These are phyloP conservation scores for Nakazawaea molendinolei DNA, from an alignment of 805 yeast genomes.

Conservation along the genomic window DNA sequence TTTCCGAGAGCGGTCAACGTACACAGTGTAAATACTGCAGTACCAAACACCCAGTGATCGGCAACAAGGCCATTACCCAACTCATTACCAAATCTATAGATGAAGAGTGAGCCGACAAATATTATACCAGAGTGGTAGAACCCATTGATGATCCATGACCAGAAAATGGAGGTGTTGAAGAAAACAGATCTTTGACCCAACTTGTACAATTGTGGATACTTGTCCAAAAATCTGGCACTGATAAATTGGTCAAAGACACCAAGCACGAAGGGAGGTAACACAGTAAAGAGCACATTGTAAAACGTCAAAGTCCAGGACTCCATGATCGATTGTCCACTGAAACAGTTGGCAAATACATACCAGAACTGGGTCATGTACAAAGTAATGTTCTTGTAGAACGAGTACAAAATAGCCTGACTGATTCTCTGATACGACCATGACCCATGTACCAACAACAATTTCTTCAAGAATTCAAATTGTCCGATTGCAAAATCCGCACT, in stretches of 20 bases:
- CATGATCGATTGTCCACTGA: constrained; percentile 90
- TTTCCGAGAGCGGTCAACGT: constrained; percentile 87
- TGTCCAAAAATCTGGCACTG: constrained; percentile 78
- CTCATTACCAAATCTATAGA: constrained; percentile 63
- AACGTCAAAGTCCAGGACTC: constrained; percentile 98
- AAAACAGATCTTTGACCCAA: constrained; percentile 85
- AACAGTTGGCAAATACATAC: constrained; percentile 90
- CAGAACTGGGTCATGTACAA: constrained; percentile 97
- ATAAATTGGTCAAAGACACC: constrained; percentile 98
- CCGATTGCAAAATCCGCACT: constrained; percentile 97
- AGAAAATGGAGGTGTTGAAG: constrained; percentile 84
- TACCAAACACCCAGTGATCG: constrained; percentile 95
- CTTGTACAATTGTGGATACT: constrained; percentile 89
- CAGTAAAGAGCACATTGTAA: constrained; percentile 92
- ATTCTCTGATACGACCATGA: constrained; percentile 96
- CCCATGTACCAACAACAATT: constrained; percentile 87
- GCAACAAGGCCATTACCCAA: constrained; percentile 63
- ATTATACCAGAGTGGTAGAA: constrained; percentile 88
- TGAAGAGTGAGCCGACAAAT: constrained; percentile 62
- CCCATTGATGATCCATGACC: constrained; percentile 97
- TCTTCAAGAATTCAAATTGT: constrained; percentile 82
- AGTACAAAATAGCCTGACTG: constrained; percentile 85
- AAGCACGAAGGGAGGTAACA: constrained; percentile 89
- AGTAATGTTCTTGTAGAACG: constrained; percentile 93
- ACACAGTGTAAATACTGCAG: constrained; percentile 81